These are phyloP conservation scores for Linnemannia hyalina DNA, from an alignment of 192 early-diverging fungal species.

Conservation along the genomic window DNA sequence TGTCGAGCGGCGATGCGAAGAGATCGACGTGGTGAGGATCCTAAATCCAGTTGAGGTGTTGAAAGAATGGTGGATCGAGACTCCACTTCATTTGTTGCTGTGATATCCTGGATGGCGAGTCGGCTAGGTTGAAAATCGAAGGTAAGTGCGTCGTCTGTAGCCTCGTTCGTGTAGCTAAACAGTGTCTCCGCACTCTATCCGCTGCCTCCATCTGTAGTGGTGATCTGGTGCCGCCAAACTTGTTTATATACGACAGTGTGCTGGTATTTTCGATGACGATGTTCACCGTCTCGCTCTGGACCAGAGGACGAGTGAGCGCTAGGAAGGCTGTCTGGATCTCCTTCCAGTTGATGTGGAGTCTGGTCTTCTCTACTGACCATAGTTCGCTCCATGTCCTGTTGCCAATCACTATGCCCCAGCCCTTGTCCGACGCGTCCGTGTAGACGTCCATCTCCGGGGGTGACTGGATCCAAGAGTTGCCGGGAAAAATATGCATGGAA, in stretches of 20 bases:
- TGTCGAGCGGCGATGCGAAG: slow-evolving; percentile 42
- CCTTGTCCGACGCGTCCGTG: slow-evolving; percentile 32
- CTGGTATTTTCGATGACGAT: too few species aligned
- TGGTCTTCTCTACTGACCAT: slow-evolving; percentile 1
- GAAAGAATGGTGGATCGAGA: slow-evolving; percentile 10
- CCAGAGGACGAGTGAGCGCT: background rate
- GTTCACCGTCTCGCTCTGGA: background rate
- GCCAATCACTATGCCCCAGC: slow-evolving; percentile 29
- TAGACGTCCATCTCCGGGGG: background rate
- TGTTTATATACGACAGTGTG: too few species aligned
- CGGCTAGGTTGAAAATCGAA: slow-evolving; percentile 47
- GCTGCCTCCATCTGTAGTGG: too few species aligned
- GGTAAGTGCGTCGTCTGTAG: slow-evolving; percentile 31
- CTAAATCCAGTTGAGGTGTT: background rate
- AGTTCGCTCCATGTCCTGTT: slow-evolving; percentile 1
- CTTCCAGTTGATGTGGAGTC: slow-evolving; percentile 13
- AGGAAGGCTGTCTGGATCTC: slow-evolving; percentile 1
- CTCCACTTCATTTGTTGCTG: slow-evolving; percentile 32
- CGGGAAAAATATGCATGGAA: too few species aligned
- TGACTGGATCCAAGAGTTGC: too few species aligned
- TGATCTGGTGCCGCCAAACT: too few species aligned
- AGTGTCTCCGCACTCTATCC: slow-evolving; percentile 5
- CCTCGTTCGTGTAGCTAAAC: slow-evolving; percentile 21
- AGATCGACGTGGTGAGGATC: slow-evolving; percentile 45
- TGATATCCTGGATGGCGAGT: slow-evolving; percentile 28